A percentile compares a stretch with the other conserved stretches of the same genome.
Conservation (phyloP, 495 filamentous ascomycete genomes). For the Recurvomyces mirabilis region DNA sequence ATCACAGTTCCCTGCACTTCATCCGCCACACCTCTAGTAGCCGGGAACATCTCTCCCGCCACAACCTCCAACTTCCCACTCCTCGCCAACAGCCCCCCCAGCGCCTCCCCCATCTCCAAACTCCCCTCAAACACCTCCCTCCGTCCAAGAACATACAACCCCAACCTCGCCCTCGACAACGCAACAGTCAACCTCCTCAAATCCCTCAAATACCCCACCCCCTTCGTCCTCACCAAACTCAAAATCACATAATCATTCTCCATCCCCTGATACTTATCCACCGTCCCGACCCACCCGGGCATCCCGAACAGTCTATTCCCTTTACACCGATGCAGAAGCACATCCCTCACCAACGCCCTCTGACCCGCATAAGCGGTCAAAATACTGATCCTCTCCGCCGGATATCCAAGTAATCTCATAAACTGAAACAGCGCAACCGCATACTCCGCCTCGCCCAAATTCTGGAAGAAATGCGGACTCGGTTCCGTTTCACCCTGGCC, state of each 20-base stretch:
- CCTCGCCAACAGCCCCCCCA: slow-evolving; percentile 56
- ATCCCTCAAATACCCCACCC: slow-evolving; percentile 88
- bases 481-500: slow-evolving; percentile 80
- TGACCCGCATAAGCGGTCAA: slow-evolving; percentile 95
- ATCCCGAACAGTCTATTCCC: slow-evolving; percentile 79
- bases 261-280: slow-evolving; percentile 98
- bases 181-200: slow-evolving; percentile 90
- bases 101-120: slow-evolving; percentile 77
- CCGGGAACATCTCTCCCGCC: slow-evolving; percentile 76
- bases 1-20: slow-evolving; percentile 43
- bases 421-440: slow-evolving; percentile 92
- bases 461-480: slow-evolving; percentile 94
- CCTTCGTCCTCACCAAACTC: slow-evolving; percentile 75
- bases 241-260: slow-evolving; percentile 98
- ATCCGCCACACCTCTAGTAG: slow-evolving; percentile 43
- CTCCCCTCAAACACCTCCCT: slow-evolving; percentile 81
- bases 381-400: slow-evolving; percentile 81
- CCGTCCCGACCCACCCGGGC: slow-evolving; percentile 82
- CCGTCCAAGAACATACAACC: slow-evolving; percentile 86
- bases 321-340: slow-evolving; percentile 72
- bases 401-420: slow-evolving; percentile 94
- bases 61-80: slow-evolving; percentile 67
- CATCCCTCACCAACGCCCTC: slow-evolving; percentile 77
- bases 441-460: slow-evolving; percentile 94
- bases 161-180: slow-evolving; percentile 85